Evolutionary conservation across 2,329 filamentous ascomycete genomes (phyloP).

Genomic region (Aciculosporium take): DNA sequence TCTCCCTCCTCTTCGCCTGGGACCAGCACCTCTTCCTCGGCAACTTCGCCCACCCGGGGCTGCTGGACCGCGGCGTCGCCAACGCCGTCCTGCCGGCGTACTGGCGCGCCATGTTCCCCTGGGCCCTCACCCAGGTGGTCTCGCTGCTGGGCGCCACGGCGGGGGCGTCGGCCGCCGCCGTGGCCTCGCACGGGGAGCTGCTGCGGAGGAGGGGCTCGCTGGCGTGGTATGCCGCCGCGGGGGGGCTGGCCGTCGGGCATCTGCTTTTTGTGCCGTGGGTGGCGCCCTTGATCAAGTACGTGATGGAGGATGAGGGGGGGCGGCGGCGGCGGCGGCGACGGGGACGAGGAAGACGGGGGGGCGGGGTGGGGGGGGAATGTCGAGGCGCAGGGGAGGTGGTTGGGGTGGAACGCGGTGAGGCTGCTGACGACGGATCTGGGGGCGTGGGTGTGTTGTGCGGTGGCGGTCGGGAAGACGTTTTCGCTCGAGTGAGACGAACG

Average conservation of each 20-base stretch:
- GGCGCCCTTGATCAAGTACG: conserved; percentile 16
- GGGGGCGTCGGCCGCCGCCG: conserved; percentile 14
- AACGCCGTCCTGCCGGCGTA: conserved; percentile 27
- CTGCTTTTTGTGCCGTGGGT: conserved; percentile 20
- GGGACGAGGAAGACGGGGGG: conserved; percentile 6
- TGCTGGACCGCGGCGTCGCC: conserved; percentile 17
- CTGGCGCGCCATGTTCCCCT: conserved; percentile 27
- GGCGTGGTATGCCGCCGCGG: conserved; percentile 20
- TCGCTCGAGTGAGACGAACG: background rate
- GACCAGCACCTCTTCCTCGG: conserved; percentile 30
- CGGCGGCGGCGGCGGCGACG: conserved; percentile 5
- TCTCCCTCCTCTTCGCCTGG: conserved; percentile 28
- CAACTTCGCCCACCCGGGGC: conserved; percentile 18
- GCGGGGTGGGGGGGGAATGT: conserved; percentile 14
- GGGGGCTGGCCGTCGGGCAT: conserved; percentile 18
- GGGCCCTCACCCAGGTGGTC: conserved; percentile 20
- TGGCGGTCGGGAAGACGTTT: conserved; percentile 11
- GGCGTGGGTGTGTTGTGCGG: conserved; percentile 19
- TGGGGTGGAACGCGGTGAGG: conserved; percentile 17
- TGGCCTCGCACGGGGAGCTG: conserved; percentile 11
- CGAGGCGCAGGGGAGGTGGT: conserved; percentile 18
- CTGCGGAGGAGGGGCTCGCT: conserved; percentile 14
- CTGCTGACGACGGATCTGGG: conserved; percentile 20
- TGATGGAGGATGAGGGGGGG: conserved; percentile 15
- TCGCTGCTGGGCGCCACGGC: conserved; percentile 21